Conservation (phyloP, 176 grass and related monocot species). For the Cenchrus fungigraminus region DNA sequence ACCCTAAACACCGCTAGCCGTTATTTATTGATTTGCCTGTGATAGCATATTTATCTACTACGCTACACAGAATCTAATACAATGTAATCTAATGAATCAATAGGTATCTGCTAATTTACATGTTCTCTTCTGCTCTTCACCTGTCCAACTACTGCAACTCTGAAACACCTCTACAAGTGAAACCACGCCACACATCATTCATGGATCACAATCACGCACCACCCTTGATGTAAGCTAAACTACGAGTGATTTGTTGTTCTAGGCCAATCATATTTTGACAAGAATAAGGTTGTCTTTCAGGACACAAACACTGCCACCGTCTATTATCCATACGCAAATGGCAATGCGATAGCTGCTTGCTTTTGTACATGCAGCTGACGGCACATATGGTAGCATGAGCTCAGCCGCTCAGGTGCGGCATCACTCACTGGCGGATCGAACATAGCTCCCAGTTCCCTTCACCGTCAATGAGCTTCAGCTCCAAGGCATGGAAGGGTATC, state of each 20-base stretch:
- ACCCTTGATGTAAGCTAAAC: neutral
- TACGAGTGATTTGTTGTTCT: neutral
- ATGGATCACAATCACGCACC: neutral
- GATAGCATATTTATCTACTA: slow-evolving; percentile 4
- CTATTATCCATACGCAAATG: neutral
- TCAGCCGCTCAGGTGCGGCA: neutral
- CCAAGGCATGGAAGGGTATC: slow-evolving; percentile 86
- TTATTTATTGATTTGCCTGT: slow-evolving; percentile 11
- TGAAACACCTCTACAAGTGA: neutral
- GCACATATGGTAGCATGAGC: slow-evolving; percentile 11
- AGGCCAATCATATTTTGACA: neutral
- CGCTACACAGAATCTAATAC: slow-evolving; percentile 1
- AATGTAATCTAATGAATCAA: neutral
- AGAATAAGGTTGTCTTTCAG: neutral
- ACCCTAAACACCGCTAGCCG: too few species aligned
- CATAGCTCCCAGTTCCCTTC: slow-evolving; percentile 96
- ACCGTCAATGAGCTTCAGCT: slow-evolving; percentile 92
- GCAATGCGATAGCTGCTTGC: neutral
- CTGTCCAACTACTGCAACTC: neutral
- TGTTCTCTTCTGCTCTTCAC: neutral
- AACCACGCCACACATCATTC: neutral
- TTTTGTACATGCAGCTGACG: neutral
- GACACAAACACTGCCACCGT: neutral
- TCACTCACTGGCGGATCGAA: slow-evolving; percentile 63
- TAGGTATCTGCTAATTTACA: neutral